Percentiles rank a stretch among this genome's conserved stretches.
phyloP scores from a whole-genome alignment of 352 stramenopile species.

The Globisporangium polare region DNA sequence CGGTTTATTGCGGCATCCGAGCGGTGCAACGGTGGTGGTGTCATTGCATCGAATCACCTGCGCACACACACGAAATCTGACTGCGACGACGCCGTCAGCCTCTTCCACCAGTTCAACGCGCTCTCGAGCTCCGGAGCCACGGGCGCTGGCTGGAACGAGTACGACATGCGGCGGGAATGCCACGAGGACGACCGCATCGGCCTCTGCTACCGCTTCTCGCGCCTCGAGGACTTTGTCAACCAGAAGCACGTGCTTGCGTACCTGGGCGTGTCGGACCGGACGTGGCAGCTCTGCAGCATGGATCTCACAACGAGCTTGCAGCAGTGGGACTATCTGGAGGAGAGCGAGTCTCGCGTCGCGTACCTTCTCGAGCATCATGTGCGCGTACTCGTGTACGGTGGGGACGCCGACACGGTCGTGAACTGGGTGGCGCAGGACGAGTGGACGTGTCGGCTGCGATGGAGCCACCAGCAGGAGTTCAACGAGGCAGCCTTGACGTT shows the following conservation, averaged over 20 bases:
- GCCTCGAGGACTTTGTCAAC: slow-evolving; percentile 61
- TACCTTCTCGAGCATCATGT: slow-evolving; percentile 43
- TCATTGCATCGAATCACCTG: not conserved
- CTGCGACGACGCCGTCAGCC: slow-evolving; percentile 23
- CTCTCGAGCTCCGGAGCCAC: slow-evolving; percentile 17
- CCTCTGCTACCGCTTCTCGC: slow-evolving; percentile 66
- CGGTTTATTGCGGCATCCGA: slow-evolving; percentile 19
- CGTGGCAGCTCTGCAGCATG: slow-evolving; percentile 51
- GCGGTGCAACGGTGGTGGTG: slow-evolving; percentile 9
- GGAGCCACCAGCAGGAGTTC: slow-evolving; percentile 38
- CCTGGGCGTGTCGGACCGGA: slow-evolving; percentile 28
- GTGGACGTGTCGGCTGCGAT: slow-evolving; percentile 55
- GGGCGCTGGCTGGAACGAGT: slow-evolving; percentile 44
- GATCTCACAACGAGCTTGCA: slow-evolving; percentile 18
- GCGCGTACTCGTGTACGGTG: slow-evolving; percentile 70
- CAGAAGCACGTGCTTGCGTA: slow-evolving; percentile 28
- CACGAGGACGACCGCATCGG: slow-evolving; percentile 38
- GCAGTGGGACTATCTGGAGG: slow-evolving; percentile 41
- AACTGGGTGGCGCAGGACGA: slow-evolving; percentile 68
- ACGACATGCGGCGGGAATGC: slow-evolving; percentile 62
- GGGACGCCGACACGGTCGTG: slow-evolving; percentile 62
- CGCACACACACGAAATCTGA: not conserved
- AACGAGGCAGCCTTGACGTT: slow-evolving; percentile 9
- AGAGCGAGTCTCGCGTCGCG: slow-evolving; percentile 55
- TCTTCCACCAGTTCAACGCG: slow-evolving; percentile 15